Base-by-base conservation (phyloP, 164 flowering plant genomes). In the Vitis rotundifolia region DNA sequence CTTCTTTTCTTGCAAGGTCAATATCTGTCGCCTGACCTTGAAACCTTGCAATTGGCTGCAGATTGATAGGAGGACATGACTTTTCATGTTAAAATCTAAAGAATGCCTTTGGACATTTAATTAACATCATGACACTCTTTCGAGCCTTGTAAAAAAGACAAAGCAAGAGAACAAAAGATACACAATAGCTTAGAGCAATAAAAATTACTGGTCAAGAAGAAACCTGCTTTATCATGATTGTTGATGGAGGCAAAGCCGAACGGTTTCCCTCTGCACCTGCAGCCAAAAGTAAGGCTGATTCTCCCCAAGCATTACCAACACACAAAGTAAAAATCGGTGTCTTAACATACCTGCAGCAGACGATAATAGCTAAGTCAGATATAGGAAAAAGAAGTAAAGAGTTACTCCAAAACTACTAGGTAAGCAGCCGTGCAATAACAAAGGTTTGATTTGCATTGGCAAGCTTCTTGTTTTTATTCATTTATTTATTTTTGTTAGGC, bases 231-330 rank as follows among this genome's bases (percentile, higher is more conserved):
- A 95, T 89, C 98, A 95, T 93, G 67, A 95, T 93, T 22, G 97
- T 83, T 59, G 97, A 84, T 48, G 98, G 93, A 5, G 98, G 98
- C 78, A 95, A 80, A 64, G 99, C 97, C 71, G 98, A 80, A 54
- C 98, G 97, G 63, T 93, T 86, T 78, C 99, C 99, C 81, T 76
- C 85, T 44, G 94, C 91, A 78, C 99, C 99, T 77, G 98, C 83
- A 80, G 98, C 92, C 81, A 96, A 81, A 76, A 96, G 94, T 69
- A 96, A 78, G 55, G 99, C 97, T n/a, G 99, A 98, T 82, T 96
- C 99, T 71, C 98, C 98, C 98, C 98, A 92, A 44, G 98, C 98
- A 85, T 93, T 91, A 61, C 99, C 99, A 76, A 96, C 95, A 81
- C 97, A 91, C 3, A 96, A 89, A 44, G 98, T 91, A 73, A 84